Base-by-base conservation (phyloP, 2,329 filamentous ascomycete species). In the Dryadomyces quercus-mongolicae region DNA sequence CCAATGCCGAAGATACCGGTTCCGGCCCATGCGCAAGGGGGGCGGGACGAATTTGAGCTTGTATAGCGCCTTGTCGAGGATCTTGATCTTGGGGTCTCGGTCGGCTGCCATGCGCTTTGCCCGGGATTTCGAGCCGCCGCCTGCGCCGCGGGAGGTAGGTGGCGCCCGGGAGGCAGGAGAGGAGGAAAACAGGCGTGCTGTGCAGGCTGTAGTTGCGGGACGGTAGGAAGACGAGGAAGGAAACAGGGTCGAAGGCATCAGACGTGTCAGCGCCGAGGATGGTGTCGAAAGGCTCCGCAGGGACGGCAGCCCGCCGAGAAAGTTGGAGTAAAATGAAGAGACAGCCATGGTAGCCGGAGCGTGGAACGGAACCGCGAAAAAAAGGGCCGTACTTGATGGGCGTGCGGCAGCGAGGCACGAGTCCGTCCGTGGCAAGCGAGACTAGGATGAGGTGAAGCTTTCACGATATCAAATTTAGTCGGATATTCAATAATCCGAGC, bases 1-100 rank as follows among this genome's bases (percentile, higher is more conserved):
- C 93, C 93, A 98, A 76, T 98, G 93, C 49, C 93, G 88, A 60
- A 98, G 82, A 70, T 83, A 80, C 55, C 93, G 84, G 69, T 86
- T 86, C 62, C 92, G 89, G 44, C 82, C 89, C 79, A 97, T 91
- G 63, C 89, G 86, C 60, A 98, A 80, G 1, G 93, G 91, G 0
- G 79, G 72, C 5, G 77, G 78, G 1, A 65, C 63, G 38, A 62
- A 62, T 42, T 58, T 63, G 20, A 66, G 62, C 48, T 65, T 60
- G 53, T 64, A 62, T 10, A 69, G 58, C 55, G 64, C 65, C 51
- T 61, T 62, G 56, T 65, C 62, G 57, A 70, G 62, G 55, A 62
- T 62, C 52, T 63, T 57, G 47, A 69, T 61, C 51, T 65, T 66
- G 55, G 67, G 65, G 62, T 70, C 66, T 45, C 57, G 55, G 52